Evolutionary conservation across 345 rosid genomes (phyloP), one percentile per base, ranked within the genome.

Genomic region (Triadica sebifera): DNA sequence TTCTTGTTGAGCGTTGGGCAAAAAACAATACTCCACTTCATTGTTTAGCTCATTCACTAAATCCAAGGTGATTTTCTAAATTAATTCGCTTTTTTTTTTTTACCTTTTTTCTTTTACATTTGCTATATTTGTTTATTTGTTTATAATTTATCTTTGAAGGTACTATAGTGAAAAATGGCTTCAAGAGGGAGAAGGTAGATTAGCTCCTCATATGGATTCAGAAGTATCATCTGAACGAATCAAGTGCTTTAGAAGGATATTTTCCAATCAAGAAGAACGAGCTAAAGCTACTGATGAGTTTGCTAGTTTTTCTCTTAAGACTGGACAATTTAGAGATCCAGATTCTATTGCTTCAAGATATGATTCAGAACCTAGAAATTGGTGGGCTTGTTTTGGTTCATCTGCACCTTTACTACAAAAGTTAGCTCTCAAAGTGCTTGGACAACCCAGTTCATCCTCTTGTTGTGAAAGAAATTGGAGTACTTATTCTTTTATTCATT

Each of bases 251-350:
- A 10, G 59, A 55, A 55, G 59, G 16, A 17, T 55, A 19, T 55
- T 55, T n/a, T 55, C 24, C 59, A 15, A 55, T 55, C 20, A 55
- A 15, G 24, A 55, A 0, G 59, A 55, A 4, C 59, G 24, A 3
- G n/a, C 1, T 15, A 55, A n/a, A 34, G 75, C 20, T 60, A 15
- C 8, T 37, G 46, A 22, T 17, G 3, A 45, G 39, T 59, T 7
- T 59, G 39, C 64, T n/a, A n/a, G n/a, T n/a, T n/a, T 59, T 59
- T 59, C 64, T 25, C 39, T 59, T 59, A 22, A 59, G 12, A 59
- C 15, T 24, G 64, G 64, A 0, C 13, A 13, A 59, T 59, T 25
- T 59, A 39, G 6, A 10, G 64, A 59, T 59, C 8, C 3, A 11
- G 64, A 59, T 59, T 59, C 64, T 10, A 59, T 59, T 59, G 13